Conservation (phyloP, 1,284 basidiomycete species). For the Naganishia cerealis region DNA sequence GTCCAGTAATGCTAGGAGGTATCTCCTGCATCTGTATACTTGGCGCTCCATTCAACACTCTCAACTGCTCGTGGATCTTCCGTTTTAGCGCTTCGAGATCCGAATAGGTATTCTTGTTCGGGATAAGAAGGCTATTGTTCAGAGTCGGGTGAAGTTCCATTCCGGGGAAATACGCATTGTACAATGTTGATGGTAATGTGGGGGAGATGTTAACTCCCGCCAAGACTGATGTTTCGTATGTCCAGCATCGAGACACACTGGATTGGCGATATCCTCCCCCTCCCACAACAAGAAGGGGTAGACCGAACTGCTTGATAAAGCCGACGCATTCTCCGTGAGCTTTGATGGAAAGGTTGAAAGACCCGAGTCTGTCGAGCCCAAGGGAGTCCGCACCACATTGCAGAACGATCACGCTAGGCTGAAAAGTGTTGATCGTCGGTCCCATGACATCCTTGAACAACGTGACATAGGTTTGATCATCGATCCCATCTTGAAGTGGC, state of each 20-base stretch:
- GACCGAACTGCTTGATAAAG: constrained; percentile 86
- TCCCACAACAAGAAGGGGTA: constrained; percentile 86
- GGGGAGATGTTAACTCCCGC: constrained; percentile 80
- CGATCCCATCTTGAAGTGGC: constrained; percentile 91
- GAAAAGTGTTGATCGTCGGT: constrained; percentile 85
- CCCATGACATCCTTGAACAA: constrained; percentile 96
- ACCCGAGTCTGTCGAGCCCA: constrained; percentile 89
- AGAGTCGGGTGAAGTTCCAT: constrained; percentile 91
- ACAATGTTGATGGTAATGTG: constrained; percentile 82
- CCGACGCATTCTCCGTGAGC: constrained; percentile 97
- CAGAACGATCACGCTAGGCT: constrained; percentile 85
- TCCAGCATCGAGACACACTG: constrained; percentile 97
- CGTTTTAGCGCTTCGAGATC: constrained; percentile 82
- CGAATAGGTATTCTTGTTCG: constrained; percentile 84
- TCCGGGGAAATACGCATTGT: constrained; percentile 87
- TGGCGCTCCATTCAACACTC: constrained; percentile 92
- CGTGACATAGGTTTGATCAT: constrained; percentile 92
- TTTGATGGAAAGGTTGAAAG: constrained; percentile 98
- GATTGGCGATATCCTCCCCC: constrained; percentile 84
- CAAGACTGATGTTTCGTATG: constrained; percentile 94
- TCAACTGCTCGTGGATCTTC: constrained; percentile 81
- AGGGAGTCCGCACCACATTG: constrained; percentile 97
- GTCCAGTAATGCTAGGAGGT: constrained; percentile 82
- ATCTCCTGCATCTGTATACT: constrained; percentile 96
- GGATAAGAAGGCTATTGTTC: constrained; percentile 70